Percentiles rank a stretch among this genome's conserved stretches.
phyloP scores from a whole-genome alignment of 1,284 basidiomycete species.

The Mycosarcoma maydis region DNA sequence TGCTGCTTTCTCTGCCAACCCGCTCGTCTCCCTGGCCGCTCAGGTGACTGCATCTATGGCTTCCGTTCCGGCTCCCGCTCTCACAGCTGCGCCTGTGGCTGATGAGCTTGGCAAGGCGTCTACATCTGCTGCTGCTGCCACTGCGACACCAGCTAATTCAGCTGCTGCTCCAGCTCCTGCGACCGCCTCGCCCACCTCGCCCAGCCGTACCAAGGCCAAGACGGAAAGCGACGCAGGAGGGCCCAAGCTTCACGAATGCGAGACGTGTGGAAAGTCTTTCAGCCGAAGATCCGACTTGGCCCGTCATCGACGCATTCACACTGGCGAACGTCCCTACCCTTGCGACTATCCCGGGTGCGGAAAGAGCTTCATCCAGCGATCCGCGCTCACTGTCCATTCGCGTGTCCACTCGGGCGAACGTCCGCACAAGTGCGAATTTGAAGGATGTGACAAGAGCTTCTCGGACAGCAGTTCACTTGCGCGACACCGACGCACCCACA shows the following conservation, averaged over 20 bases:
- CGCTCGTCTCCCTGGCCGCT: conserved; percentile 40
- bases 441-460: conserved; percentile 74
- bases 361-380: conserved; percentile 66
- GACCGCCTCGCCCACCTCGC: conserved; percentile 30
- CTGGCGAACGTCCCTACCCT: conserved; percentile 82
- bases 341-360: conserved; percentile 70
- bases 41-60: conserved; percentile 34
- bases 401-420: conserved; percentile 89
- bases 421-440: conserved; percentile 77
- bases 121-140: conserved; percentile 5
- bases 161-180: conserved; percentile 16
- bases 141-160: conserved; percentile 5
- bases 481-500: conserved; percentile 79
- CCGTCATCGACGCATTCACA: conserved; percentile 82
- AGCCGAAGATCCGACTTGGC: conserved; percentile 64
- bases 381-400: conserved; percentile 81
- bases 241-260: conserved; percentile 64
- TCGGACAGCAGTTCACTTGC: conserved; percentile 72
- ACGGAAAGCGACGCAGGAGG: conserved; percentile 66
- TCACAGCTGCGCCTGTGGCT: conserved; percentile 7
- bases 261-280: conserved; percentile 64
- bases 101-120: conserved; percentile 13
- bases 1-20: conserved; percentile 36
- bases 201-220: conserved; percentile 27
- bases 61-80: conserved; percentile 15